Evolutionary conservation across 2,329 filamentous ascomycete genomes (phyloP).

Genomic region (Chaetoscypha palmicola): DNA sequence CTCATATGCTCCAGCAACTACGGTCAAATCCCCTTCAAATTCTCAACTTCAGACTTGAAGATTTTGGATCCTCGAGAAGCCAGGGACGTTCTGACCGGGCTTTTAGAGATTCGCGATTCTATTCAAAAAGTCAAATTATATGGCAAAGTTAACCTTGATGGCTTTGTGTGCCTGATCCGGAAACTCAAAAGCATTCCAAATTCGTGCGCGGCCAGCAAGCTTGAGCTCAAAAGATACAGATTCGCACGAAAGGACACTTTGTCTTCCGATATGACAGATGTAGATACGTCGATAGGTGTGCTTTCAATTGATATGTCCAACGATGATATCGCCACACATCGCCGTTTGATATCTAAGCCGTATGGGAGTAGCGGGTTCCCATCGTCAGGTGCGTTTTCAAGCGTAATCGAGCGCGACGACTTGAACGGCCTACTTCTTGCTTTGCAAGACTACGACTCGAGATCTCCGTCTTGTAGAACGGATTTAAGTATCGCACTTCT

Average conservation of each 20-base stretch:
- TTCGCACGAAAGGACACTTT: no score
- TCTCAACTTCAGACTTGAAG: neutral
- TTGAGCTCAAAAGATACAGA: neutral
- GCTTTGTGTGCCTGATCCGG: neutral
- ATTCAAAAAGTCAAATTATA: constrained; percentile 4
- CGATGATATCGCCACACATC: neutral
- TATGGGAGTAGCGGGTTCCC: neutral
- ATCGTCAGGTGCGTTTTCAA: neutral
- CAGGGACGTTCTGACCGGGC: neutral
- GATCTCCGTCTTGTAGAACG: neutral
- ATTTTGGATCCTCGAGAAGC: neutral
- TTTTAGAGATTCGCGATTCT: neutral
- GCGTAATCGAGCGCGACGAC: neutral
- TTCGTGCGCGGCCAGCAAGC: neutral
- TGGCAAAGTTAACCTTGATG: constrained; percentile 4
- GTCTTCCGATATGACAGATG: no score
- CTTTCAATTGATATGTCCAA: neutral
- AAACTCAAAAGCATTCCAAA: neutral
- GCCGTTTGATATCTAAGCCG: neutral
- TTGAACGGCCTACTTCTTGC: neutral
- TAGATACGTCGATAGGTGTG: neutral
- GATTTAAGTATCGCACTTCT: neutral
- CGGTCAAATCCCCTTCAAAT: neutral
- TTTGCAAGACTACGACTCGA: neutral
- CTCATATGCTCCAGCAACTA: neutral